These are phyloP conservation scores for Ceratobasidium sp. DNA, from an alignment of 1,284 basidiomycete species.

Conservation along the genomic window DNA sequence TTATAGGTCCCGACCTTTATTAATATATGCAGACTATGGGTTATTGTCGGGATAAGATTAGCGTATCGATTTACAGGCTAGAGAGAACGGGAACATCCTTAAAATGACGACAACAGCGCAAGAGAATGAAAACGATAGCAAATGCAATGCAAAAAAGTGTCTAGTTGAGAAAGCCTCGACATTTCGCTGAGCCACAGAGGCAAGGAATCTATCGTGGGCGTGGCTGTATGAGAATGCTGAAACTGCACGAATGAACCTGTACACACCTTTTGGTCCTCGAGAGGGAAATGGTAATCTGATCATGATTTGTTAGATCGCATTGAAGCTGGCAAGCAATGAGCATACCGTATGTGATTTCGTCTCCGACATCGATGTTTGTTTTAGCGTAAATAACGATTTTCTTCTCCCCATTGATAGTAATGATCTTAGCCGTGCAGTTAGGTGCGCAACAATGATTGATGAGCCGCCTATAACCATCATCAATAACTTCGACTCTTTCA, in stretches of 20 bases:
- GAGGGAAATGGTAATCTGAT: constrained; percentile 90
- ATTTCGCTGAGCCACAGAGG: constrained; percentile 84
- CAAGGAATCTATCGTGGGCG: constrained; percentile 68
- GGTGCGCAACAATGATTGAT: constrained; percentile 99
- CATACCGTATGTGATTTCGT: constrained; percentile 90
- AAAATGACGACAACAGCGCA: constrained; percentile 17
- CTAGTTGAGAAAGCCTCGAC: constrained; percentile 89
- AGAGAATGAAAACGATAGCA: constrained; percentile 28
- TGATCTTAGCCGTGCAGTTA: constrained; percentile 97
- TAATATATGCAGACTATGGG: not conserved
- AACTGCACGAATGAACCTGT: constrained; percentile 46
- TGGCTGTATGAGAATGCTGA: constrained; percentile 46
- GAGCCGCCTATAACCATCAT: constrained; percentile 65
- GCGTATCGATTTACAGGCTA: constrained; percentile 26
- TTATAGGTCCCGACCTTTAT: not conserved
- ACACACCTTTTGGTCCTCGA: constrained; percentile 81
- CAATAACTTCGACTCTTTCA: not conserved
- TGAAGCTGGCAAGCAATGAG: not conserved
- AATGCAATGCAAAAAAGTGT: constrained; percentile 29
- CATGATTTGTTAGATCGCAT: not conserved
- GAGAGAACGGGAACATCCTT: constrained; percentile 21
- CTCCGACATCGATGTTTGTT: constrained; percentile 88
- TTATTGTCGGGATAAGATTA: constrained; percentile 33
- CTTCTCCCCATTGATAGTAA: constrained; percentile 97
- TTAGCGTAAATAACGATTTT: constrained; percentile 99